These are phyloP conservation scores for Aplosporella prunicola DNA, from an alignment of 2,329 filamentous ascomycete genomes.

Conservation along the genomic window DNA sequence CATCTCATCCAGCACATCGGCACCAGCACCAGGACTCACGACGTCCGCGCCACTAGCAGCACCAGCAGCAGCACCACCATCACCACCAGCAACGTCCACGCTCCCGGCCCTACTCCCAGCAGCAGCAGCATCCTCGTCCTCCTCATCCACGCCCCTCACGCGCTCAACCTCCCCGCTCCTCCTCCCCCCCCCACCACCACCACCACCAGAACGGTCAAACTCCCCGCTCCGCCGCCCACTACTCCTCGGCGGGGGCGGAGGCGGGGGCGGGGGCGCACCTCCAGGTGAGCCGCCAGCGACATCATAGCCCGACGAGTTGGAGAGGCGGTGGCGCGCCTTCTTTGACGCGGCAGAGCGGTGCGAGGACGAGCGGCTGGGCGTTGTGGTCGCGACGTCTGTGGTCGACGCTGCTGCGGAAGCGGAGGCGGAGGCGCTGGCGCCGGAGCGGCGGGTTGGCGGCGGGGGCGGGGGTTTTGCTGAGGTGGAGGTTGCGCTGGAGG, in stretches of 20 bases:
- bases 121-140: no score
- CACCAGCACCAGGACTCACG: background rate
- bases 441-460: slow-evolving; percentile 5
- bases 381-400: background rate
- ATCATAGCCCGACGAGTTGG: background rate
- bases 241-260: background rate
- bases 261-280: slow-evolving; percentile 5
- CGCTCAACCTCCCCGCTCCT: slow-evolving; percentile 6
- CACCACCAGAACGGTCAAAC: no score
- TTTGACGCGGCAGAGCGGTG: slow-evolving; percentile 8
- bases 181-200: slow-evolving; percentile 3
- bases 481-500: background rate
- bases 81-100: background rate
- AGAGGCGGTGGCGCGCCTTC: slow-evolving; percentile 4
- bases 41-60: background rate
- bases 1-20: slow-evolving; percentile 30
- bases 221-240: slow-evolving; percentile 1
- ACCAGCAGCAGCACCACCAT: background rate
- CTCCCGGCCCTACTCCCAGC: no score
- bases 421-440: slow-evolving; percentile 1
- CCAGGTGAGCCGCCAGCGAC: background rate
- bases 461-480: slow-evolving; percentile 9
- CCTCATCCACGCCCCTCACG: background rate
- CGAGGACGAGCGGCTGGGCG: slow-evolving; percentile 5
- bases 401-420: background rate